phyloP scores from a whole-genome alignment of 768 basidiomycete species.

The Rhodotorula sphaerocarpa region DNA sequence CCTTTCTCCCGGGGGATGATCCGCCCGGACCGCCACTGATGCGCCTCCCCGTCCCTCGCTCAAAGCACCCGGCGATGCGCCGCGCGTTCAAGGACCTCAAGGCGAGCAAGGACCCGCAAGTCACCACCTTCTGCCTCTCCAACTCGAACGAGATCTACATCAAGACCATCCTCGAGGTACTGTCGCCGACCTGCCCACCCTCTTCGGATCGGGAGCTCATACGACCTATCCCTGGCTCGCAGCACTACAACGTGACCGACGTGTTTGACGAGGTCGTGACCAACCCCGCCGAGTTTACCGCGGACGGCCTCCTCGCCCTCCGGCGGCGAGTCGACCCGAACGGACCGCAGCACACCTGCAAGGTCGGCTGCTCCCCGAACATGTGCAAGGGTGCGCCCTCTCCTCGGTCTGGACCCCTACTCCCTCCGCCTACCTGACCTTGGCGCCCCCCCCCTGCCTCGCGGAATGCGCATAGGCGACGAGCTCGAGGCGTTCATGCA shows the following conservation, averaged over 20 bases:
- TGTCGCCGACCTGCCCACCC: constrained; percentile 1
- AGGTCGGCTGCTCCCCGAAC: constrained; percentile 82
- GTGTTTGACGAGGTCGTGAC: constrained; percentile 80
- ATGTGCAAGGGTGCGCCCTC: constrained; percentile 81
- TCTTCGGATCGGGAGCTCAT: not conserved
- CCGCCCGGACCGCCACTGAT: no score
- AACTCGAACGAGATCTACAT: constrained; percentile 93
- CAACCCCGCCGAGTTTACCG: constrained; percentile 79
- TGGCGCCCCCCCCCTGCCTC: no score
- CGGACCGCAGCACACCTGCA: constrained; percentile 72
- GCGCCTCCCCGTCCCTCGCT: not conserved
- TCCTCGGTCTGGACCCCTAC: not conserved
- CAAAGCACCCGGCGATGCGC: constrained; percentile 75
- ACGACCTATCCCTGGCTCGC: constrained; percentile 50
- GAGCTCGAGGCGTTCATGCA: constrained; percentile 77
- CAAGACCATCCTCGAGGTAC: constrained; percentile 73
- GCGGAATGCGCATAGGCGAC: constrained; percentile 56
- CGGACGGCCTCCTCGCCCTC: constrained; percentile 62
- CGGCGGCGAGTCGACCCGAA: constrained; percentile 65
- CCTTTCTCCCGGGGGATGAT: no score
- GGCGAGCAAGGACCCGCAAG: constrained; percentile 53
- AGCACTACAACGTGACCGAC: constrained; percentile 65
- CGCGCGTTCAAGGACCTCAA: constrained; percentile 77
- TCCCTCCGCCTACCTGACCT: no score
- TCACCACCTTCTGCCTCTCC: constrained; percentile 80